Evolutionary conservation across 352 stramenopile genomes (phyloP).

Genomic region (Phytophthora sojae): DNA sequence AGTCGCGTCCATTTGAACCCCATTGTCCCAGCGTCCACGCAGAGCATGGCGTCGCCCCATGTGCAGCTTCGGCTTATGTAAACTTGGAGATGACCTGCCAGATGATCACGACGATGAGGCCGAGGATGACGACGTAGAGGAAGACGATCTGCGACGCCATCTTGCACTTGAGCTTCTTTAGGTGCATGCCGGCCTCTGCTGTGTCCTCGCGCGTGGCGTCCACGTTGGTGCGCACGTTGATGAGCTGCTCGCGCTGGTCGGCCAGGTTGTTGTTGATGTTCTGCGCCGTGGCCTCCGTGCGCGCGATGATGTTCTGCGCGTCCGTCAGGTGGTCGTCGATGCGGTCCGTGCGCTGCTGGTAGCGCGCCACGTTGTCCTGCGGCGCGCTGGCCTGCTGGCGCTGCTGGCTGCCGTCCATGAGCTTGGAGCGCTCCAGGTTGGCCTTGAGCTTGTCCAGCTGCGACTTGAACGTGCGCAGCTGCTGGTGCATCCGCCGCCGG

Average conservation of each 20-base stretch:
- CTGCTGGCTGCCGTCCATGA: slow-evolving; percentile 79
- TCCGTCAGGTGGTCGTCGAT: slow-evolving; percentile 79
- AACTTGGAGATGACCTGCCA: slow-evolving; percentile 76
- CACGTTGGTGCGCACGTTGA: slow-evolving; percentile 80
- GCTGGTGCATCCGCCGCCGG: slow-evolving; percentile 85
- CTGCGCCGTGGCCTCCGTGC: slow-evolving; percentile 70
- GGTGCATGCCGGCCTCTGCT: slow-evolving; percentile 66
- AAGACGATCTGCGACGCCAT: slow-evolving; percentile 76
- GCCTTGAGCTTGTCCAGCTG: slow-evolving; percentile 90
- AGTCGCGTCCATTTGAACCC: not conserved
- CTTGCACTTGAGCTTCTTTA: slow-evolving; percentile 88
- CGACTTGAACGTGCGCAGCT: slow-evolving; percentile 85
- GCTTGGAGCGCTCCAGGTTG: slow-evolving; percentile 76
- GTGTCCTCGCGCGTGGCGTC: slow-evolving; percentile 79
- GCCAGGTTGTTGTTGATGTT: slow-evolving; percentile 80
- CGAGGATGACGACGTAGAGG: slow-evolving; percentile 85
- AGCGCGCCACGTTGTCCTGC: slow-evolving; percentile 77
- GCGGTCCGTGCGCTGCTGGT: slow-evolving; percentile 75
- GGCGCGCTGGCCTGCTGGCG: slow-evolving; percentile 53
- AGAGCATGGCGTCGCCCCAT: not conserved
- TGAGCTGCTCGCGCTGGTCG: slow-evolving; percentile 75
- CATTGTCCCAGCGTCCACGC: no score
- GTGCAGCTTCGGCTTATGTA: slow-evolving; percentile 24
- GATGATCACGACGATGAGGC: slow-evolving; percentile 75
- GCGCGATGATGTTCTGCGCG: slow-evolving; percentile 70